Base-by-base conservation (phyloP, 2,329 filamentous ascomycete genomes). In the Aspergillus calidoustus region DNA sequence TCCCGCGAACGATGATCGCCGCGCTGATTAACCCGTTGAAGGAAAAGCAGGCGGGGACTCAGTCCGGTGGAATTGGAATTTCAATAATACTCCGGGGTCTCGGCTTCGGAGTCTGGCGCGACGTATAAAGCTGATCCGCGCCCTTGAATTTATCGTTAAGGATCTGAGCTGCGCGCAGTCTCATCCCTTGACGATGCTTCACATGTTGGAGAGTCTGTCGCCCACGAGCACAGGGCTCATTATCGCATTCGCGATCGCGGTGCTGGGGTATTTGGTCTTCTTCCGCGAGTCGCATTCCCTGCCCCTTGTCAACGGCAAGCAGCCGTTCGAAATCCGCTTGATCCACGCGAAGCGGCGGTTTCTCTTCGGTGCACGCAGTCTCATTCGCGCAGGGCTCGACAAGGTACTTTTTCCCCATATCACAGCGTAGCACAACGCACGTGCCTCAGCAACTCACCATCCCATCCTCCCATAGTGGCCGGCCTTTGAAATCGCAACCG, bases 401-500 rank as follows among this genome's bases (percentile, higher is more conserved):
- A 41, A 50, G 54, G 54, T 57, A 57, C 19, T 15, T 41, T 41
- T 41, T 41, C 8, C 3, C 13, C 6, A 5, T 41, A 4, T 15
- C 34, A 15, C 25, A 28, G 25, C 25, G 25, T 28, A 28, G 25
- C 6, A 28, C 25, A 28, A 28, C 25, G 4, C 25, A 28, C 25
- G 25, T 28, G 25, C 25, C 25, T 28, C 25, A 28, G 2, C 25
- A 28, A 19, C 19, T 28, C 25, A 28, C 4, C 25, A 28, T 28
- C 25, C 19, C 19, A 19, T 19, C 19, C 2, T 28, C 25, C 4
- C 25, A 28, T 7, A 60, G 57, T 60, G 52, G 51, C 44, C 51
- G 2, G 52, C 28, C 2, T 60, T 60, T 15, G 23, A 25, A 1
- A 49, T 60, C 17, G 17, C 49, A 6, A 50, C 64, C 1, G 70